Evolutionary conservation across 441 rosid genomes (phyloP).

Genomic region (Gossypium lobatum): DNA sequence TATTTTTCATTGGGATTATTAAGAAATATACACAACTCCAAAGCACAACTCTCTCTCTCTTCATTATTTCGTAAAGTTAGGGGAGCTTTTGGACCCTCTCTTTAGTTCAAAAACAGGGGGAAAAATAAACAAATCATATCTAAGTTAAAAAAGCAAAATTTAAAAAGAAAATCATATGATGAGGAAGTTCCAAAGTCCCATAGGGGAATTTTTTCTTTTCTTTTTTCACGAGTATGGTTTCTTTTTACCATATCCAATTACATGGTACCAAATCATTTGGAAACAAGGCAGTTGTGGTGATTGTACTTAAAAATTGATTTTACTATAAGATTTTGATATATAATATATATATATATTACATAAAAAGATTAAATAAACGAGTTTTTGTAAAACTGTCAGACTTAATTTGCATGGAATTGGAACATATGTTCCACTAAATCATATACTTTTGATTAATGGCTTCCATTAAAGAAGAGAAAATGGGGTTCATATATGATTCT

Average conservation of each 20-base stretch:
- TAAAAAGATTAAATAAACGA: background rate
- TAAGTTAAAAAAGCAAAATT: background rate
- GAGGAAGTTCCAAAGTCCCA: slow-evolving; percentile 17
- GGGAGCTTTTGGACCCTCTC: slow-evolving; percentile 47
- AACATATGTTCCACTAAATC: background rate
- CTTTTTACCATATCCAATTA: slow-evolving; percentile 25
- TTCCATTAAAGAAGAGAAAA: background rate
- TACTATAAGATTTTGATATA: background rate
- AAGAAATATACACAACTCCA: background rate
- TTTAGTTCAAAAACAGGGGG: slow-evolving; percentile 13
- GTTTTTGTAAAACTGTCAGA: background rate
- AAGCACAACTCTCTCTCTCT: slow-evolving; percentile 23
- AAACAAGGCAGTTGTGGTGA: background rate
- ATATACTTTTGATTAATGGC: background rate
- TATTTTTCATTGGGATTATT: slow-evolving; percentile 34
- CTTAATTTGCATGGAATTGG: background rate
- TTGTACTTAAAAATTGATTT: background rate
- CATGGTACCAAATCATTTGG: background rate
- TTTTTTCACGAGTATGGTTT: slow-evolving; percentile 8
- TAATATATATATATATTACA: background rate
- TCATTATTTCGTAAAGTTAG: slow-evolving; percentile 47
- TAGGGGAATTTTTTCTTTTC: background rate
- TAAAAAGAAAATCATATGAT: slow-evolving; percentile 13
- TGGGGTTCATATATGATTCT: background rate
- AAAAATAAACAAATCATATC: slow-evolving; percentile 18